These are phyloP conservation scores for Gamsiella multidivaricata DNA, from an alignment of 192 early-diverging fungal genomes.

Conservation along the genomic window DNA sequence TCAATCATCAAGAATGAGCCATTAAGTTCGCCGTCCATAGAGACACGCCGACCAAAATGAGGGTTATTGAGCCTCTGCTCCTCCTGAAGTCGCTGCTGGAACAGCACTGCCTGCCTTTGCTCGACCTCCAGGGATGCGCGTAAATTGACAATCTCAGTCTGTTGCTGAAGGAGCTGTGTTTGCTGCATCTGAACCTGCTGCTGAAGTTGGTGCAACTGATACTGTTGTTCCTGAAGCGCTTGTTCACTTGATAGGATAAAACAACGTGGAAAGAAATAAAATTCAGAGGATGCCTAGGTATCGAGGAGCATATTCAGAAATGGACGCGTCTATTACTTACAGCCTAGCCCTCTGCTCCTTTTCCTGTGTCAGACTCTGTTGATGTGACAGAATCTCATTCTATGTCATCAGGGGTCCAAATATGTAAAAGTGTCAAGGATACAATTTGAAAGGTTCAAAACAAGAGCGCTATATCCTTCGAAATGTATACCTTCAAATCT, in stretches of 20 bases:
- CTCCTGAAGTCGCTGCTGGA: constrained; percentile 29
- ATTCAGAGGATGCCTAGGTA: too few relatives aligned
- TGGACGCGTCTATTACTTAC: constrained; percentile 38
- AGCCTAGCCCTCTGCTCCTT: constrained; percentile 20
- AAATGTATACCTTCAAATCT: constrained; percentile 14
- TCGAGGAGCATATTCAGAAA: too few relatives aligned
- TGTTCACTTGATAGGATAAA: constrained; percentile 35
- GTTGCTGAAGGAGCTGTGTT: constrained; percentile 40
- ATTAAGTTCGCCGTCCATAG: constrained; percentile 31
- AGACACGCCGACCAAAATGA: constrained; percentile 28
- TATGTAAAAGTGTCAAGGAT: neutral
- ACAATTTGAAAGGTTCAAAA: neutral
- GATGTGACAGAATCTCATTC: constrained; percentile 13
- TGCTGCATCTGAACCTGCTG: constrained; percentile 45
- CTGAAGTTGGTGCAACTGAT: constrained; percentile 28
- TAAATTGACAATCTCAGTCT: constrained; percentile 45
- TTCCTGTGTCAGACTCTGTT: constrained; percentile 19
- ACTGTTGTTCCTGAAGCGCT: constrained; percentile 31
- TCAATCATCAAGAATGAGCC: constrained; percentile 46
- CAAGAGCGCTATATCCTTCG: neutral
- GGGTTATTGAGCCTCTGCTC: constrained; percentile 19
- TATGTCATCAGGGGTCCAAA: neutral
- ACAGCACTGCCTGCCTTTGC: constrained; percentile 25
- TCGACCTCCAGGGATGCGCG: constrained; percentile 38
- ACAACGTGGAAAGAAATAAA: too few relatives aligned